Conservation (phyloP, 2,329 filamentous ascomycete genomes). For the Aspergillus thermomutatus region DNA sequence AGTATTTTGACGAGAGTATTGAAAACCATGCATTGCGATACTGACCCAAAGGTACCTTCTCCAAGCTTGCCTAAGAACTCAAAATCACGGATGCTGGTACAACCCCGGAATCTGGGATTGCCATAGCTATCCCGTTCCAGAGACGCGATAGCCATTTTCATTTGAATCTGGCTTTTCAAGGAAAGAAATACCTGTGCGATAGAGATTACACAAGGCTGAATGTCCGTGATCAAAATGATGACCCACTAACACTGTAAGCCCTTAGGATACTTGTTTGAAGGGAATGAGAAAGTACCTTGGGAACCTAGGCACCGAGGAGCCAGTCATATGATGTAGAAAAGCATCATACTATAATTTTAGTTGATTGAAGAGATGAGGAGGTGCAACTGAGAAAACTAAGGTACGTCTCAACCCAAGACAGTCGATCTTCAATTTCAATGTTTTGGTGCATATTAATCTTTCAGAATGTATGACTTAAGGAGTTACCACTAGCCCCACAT, state of each 20-base stretch:
- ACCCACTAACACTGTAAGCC: not conserved
- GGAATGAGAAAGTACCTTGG: not conserved
- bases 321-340: not conserved
- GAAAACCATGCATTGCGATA: constrained; percentile 1
- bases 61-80: constrained; percentile 60
- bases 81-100: constrained; percentile 56
- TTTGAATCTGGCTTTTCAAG: not conserved
- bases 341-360: not conserved
- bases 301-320: not conserved
- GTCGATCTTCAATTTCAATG: not conserved
- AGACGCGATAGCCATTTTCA: constrained; percentile 36
- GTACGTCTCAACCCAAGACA: not conserved
- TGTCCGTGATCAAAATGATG: not conserved
- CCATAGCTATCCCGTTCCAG: constrained; percentile 47
- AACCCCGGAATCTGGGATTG: constrained; percentile 69
- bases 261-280: not conserved
- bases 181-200: not conserved
- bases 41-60: constrained; percentile 90
- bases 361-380: not conserved
- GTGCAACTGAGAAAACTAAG: not conserved
- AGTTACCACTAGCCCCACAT: not conserved
- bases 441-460: not conserved
- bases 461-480: not conserved
- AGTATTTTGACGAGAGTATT: constrained; percentile 9
- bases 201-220: not conserved